Percentiles rank a stretch among this genome's conserved stretches.
Evolutionary conservation across 163 green algal species (phyloP).

Genomic region (Chlorella variabilis): DNA sequence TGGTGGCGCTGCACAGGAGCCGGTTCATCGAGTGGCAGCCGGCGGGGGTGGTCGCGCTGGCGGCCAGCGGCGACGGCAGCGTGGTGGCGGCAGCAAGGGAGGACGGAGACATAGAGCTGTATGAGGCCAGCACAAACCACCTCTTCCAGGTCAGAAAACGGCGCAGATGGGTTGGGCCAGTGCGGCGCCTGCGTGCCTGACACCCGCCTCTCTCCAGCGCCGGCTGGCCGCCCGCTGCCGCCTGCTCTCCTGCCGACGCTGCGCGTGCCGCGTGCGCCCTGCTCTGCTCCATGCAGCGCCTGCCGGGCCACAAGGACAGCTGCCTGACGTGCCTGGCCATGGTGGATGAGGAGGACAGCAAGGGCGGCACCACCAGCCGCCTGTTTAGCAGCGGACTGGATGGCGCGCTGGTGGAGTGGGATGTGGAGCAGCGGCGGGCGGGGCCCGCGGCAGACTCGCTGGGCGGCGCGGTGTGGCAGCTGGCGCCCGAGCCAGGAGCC

Average conservation of each 20-base stretch:
- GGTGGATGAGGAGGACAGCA: conserved; percentile 52
- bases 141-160: conserved; percentile 72
- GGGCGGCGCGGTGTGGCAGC: conserved; percentile 87
- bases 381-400: conserved; percentile 83
- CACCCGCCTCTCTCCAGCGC: too few relatives aligned
- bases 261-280: background rate
- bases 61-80: conserved; percentile 73
- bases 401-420: conserved; percentile 78
- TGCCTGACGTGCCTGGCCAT: conserved; percentile 76
- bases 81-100: conserved; percentile 81
- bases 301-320: conserved; percentile 65
- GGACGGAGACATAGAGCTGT: conserved; percentile 88
- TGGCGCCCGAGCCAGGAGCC: conserved; percentile 62
- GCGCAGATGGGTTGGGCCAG: background rate
- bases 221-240: too few relatives aligned
- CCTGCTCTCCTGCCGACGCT: too few relatives aligned
- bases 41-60: conserved; percentile 72
- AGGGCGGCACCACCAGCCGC: conserved; percentile 53
- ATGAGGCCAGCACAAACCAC: conserved; percentile 70
- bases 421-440: conserved; percentile 47
- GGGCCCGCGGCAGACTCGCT: conserved; percentile 67
- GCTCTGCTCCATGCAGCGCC: conserved; percentile 59
- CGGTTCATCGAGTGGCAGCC: conserved; percentile 85
- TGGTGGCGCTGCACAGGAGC: conserved; percentile 76
- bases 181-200: background rate